Base-by-base conservation (phyloP, 1,284 basidiomycete species). In the Wallemia mellicola region DNA sequence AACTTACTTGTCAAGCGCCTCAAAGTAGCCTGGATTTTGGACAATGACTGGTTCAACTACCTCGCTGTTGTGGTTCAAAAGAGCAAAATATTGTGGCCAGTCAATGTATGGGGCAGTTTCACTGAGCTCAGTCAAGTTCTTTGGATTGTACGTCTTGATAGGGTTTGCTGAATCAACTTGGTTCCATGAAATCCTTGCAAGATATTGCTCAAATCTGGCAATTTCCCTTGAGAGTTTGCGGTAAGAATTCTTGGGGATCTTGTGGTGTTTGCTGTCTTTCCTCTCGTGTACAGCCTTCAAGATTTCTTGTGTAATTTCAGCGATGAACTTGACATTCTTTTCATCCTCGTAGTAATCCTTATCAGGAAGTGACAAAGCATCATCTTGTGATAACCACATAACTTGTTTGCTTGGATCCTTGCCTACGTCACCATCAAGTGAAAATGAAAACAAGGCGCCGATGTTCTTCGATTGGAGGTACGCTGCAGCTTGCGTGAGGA, bases 341-440 rank as follows among this genome's bases (percentile, higher is more conserved):
- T 80, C 72, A 62, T 96, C 91, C 27, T 83, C 77, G 68, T 88
- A 96, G 69, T 96, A 95, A 71, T 91, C 83, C 75, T 91, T 88
- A 54, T 88, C 80, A 1, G 91, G 91, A 15, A 96, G 78, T 28
- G 88, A 86, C 5, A 95, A 75, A 11, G 73, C 76, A 5, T 83
- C 38, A n/a, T n/a, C 78, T 67, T 96, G 91, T 63, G 77, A 80
- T 66, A 96, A 79, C 81, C 82, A 88, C 19, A 91, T 75, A 0
- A 79, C 78, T 77, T 92, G 87, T 56, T 76, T 71, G 64, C 89
- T 83, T 0, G 92, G 88, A 67, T 95, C 86, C n/a, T 79, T 75
- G 25, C 83, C 86, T 28, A 82, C 79, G 65, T 96, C 88, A 48
- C 92, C 91, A 61, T 94, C 88, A 61, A 92, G 76, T 27, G 72